Base-by-base conservation (phyloP, 371 early-diverging fungal genomes). In the Mucor plumbeus region DNA sequence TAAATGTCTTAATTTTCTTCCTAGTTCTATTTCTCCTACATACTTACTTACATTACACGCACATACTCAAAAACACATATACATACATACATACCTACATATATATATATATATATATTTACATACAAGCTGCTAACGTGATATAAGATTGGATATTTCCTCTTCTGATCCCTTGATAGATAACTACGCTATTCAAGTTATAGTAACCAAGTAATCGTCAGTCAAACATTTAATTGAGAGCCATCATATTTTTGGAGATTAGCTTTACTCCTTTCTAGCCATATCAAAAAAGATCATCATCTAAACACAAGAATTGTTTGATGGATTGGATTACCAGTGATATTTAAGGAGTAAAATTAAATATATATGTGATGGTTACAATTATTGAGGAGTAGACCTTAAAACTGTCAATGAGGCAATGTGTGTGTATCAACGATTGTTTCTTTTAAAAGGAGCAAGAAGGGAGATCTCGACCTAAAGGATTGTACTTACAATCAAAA, bases 331-430 rank as follows among this genome's bases (percentile, higher is more conserved):
- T 53, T 11, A 53, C 31, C 53, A 31, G 14, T 31, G 31, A 26
- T 26, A 13, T 14, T 13, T 53, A 53, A 31, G 53, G 53, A 53
- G 53, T 53, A 31, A 11, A 53, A 53, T 53, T 53, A 31, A 14
- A 38, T 38, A 38, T 4, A 38, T 31, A 9, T 53, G 53, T 21
- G 53, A 53, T 31, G 53, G 13, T 9, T 14, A 10, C 13, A 5
- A 53, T 31, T 21, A 31, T 53, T 31, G 53, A 53, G 53, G 53
- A 53, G 53, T 53, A 53, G 53, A 53, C 31, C 53, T 31, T 13
- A 13, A 53, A 53, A 31, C 26, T 31, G 14, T 31, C 53, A 53
- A 53, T 53, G 31, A 13, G 19, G 1, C 11, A 11, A 4, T 38
- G 11, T 38, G 11, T 38, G 38, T 38, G 38, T 38, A 38, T 38